Base-by-base conservation (phyloP, 352 stramenopile genomes). In the Globisporangium rhizosaccharum region DNA sequence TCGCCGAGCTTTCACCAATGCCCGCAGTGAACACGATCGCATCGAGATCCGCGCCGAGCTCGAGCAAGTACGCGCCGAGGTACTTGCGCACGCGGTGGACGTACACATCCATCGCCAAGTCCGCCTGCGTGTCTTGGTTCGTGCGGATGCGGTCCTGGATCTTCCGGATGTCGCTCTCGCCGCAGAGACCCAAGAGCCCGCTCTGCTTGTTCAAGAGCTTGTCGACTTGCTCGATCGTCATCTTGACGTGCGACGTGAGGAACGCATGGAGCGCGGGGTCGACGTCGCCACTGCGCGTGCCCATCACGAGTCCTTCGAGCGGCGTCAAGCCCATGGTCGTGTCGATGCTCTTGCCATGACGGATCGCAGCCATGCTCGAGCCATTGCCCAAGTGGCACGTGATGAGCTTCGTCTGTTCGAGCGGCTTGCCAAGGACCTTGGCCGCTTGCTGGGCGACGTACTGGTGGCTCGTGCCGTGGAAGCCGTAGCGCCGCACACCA, bases 271-370 rank as follows among this genome's bases (percentile, higher is more conserved):
- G 65, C n/a, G 79, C 84, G 12, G 87, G 82, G 70, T 97, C 89
- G 11, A 96, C 70, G 57, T 94, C 84, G 30, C 89, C 89, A 56
- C 73, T 88, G 36, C 89, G 86, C 51, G 89, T 96, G 53, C 87
- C 88, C 89, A 97, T 97, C 49, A 96, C 72, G 1, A 97, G 73
- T 0, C 89, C 89, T 52, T 93, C 84, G 8, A 96, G 74, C 12
- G 89, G 89, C 47, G 87, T 96, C 63, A 97, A 77, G 10, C 88
- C 89, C 89, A 97, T 97, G 47, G 77, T 89, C 25, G 89, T 97
- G 67, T 97, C 89, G 61, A 96, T 80, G 56, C 69, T 91, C 52
- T 81, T 70, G 23, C 88, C 89, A 26, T 89, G 67, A 2, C 65
- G 67, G 44, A 97, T 82, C 17, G 85, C 83, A 12, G 82, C 83